Percentiles rank a stretch among this genome's conserved stretches.
Conservation (phyloP, 2,329 filamentous ascomycete species). For the Verticillium isaacii region DNA sequence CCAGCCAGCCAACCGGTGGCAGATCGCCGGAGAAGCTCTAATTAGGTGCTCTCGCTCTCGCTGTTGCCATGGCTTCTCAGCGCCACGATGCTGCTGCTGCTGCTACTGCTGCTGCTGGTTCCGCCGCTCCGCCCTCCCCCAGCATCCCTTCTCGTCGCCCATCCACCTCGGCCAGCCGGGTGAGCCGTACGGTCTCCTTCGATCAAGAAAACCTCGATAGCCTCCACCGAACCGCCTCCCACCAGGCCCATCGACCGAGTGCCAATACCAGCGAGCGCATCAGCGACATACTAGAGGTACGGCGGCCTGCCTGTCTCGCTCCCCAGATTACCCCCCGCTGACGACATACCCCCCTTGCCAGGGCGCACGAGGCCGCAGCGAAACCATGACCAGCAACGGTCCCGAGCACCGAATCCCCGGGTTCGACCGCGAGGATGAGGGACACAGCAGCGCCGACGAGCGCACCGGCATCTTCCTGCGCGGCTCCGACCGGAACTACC, state of each 20-base stretch:
- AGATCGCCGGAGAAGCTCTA: neutral
- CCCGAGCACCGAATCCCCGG: conserved; percentile 11
- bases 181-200: conserved; percentile 9
- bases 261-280: conserved; percentile 33
- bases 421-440: conserved; percentile 7
- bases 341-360: conserved; percentile 12
- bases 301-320: conserved; percentile 12
- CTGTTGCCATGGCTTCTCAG: conserved; percentile 7
- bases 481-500: conserved; percentile 33
- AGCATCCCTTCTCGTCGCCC: neutral
- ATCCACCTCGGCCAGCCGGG: neutral
- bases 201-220: conserved; percentile 5
- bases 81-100: conserved; percentile 6
- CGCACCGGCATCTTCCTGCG: conserved; percentile 33
- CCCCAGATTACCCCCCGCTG: neutral
- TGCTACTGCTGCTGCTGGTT: neutral
- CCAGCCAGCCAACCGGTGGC: neutral
- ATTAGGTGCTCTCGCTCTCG: conserved; percentile 3
- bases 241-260: neutral
- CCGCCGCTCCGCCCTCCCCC: conserved; percentile 4
- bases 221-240: neutral
- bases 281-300: conserved; percentile 42
- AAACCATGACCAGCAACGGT: conserved; percentile 25
- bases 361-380: conserved; percentile 37
- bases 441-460: conserved; percentile 30